These are phyloP conservation scores for Hypoxylon sp. DNA, from an alignment of 2,329 filamentous ascomycete genomes.

Conservation along the genomic window DNA sequence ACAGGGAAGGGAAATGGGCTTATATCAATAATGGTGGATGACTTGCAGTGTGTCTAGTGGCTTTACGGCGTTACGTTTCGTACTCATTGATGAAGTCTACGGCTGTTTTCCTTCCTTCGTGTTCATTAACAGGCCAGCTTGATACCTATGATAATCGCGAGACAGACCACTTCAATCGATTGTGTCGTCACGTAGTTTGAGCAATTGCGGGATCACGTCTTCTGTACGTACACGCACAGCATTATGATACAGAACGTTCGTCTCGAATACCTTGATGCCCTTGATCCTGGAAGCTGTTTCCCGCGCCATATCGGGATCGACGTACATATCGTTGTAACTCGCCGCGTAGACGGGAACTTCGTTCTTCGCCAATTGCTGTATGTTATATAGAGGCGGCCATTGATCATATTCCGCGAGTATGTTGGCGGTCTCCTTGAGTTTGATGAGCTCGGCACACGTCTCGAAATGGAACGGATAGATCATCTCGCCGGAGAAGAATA, in stretches of 20 bases:
- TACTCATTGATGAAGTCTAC: slow-evolving; percentile 14
- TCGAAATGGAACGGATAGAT: slow-evolving; percentile 88
- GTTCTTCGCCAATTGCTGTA: slow-evolving; percentile 78
- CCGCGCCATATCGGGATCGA: slow-evolving; percentile 80
- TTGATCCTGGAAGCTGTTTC: slow-evolving; percentile 81
- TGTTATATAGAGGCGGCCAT: slow-evolving; percentile 84
- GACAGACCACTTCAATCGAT: slow-evolving; percentile 60
- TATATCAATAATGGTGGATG: not conserved
- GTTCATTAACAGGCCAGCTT: slow-evolving; percentile 7
- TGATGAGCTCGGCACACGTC: slow-evolving; percentile 80
- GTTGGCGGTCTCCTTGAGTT: slow-evolving; percentile 76
- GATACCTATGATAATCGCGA: slow-evolving; percentile 4
- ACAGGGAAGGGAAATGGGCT: not conserved
- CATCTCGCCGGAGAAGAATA: slow-evolving; percentile 94
- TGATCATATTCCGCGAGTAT: slow-evolving; percentile 74
- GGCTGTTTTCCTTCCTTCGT: not conserved
- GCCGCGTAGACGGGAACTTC: slow-evolving; percentile 88
- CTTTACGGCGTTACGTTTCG: slow-evolving; percentile 2
- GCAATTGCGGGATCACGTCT: slow-evolving; percentile 82
- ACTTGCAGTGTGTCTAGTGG: not conserved
- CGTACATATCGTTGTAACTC: slow-evolving; percentile 93
- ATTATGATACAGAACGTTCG: slow-evolving; percentile 89
- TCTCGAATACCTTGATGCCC: slow-evolving; percentile 84
- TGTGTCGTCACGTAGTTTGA: slow-evolving; percentile 78
- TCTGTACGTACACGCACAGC: slow-evolving; percentile 79